Evolutionary conservation across 2,329 filamentous ascomycete genomes (phyloP).

Genomic region (Ascochyta lentis): DNA sequence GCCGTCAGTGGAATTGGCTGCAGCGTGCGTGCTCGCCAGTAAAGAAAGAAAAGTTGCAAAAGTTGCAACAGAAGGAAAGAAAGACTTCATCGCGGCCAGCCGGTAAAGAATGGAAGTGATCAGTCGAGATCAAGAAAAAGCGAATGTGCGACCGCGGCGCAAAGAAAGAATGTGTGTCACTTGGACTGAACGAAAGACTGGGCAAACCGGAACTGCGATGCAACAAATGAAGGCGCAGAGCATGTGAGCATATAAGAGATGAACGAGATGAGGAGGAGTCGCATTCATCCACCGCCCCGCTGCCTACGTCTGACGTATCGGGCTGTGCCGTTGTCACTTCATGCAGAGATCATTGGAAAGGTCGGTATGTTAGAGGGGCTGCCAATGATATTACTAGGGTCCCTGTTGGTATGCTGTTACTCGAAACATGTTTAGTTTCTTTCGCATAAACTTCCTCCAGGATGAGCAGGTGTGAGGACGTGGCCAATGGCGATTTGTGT

Average conservation of each 20-base stretch:
- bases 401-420: constrained; percentile 18
- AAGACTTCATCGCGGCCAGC: constrained; percentile 39
- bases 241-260: constrained; percentile 14
- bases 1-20: constrained; percentile 24
- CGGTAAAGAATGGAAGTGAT: constrained; percentile 36
- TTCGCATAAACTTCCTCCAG: constrained; percentile 10
- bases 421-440: constrained; percentile 43
- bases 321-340: constrained; percentile 25
- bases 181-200: constrained; percentile 34
- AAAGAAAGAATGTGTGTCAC: constrained; percentile 30
- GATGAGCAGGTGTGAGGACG: neutral
- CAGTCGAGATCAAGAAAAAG: constrained; percentile 31
- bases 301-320: constrained; percentile 20
- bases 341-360: constrained; percentile 21
- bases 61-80: constrained; percentile 29
- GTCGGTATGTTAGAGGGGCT: neutral
- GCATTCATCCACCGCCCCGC: constrained; percentile 22
- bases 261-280: constrained; percentile 20
- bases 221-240: neutral
- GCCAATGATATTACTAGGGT: constrained; percentile 5
- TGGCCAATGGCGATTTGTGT: neutral
- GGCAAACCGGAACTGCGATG: constrained; percentile 16
- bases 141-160: constrained; percentile 23
- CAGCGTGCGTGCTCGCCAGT: constrained; percentile 22
- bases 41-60: constrained; percentile 29